These are phyloP conservation scores for Blastobotrys chiropterorum DNA, from an alignment of 805 yeast genomes.

Conservation along the genomic window DNA sequence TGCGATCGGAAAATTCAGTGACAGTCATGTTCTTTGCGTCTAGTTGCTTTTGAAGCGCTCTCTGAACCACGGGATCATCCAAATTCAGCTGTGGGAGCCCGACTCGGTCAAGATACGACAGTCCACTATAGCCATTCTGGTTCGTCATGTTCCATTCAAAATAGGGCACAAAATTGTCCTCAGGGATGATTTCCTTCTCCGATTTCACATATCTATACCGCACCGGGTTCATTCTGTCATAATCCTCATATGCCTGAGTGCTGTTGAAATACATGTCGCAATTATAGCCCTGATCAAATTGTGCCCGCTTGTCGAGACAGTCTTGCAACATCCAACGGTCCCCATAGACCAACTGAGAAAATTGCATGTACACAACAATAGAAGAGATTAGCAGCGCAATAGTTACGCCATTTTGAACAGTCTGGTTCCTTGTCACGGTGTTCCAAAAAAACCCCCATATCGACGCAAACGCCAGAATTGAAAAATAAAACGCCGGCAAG, in stretches of 20 bases:
- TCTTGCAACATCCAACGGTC: constrained; percentile 54
- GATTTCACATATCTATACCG: neutral
- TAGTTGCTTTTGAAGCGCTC: neutral
- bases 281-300: constrained; percentile 1
- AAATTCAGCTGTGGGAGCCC: constrained; percentile 4
- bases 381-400: constrained; percentile 13
- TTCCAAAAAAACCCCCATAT: constrained; percentile 47
- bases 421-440: neutral
- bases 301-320: constrained; percentile 34
- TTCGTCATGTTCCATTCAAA: constrained; percentile 9
- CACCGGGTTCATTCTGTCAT: constrained; percentile 3
- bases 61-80: constrained; percentile 1
- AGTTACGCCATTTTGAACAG: neutral
- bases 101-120: constrained; percentile 34
- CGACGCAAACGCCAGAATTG: constrained; percentile 57
- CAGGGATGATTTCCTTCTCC: neutral
- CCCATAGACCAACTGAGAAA: constrained; percentile 62
- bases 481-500: constrained; percentile 76
- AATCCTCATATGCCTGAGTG: constrained; percentile 1
- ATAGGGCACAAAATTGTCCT: neutral
- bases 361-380: constrained; percentile 21
- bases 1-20: neutral
- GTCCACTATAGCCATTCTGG: neutral
- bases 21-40: neutral
- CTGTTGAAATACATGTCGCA: constrained; percentile 6